A percentile compares a stretch with the other conserved stretches of the same genome.
These are phyloP conservation scores for Lachancea waltii DNA, from an alignment of 805 yeast genomes.

Conservation along the genomic window DNA sequence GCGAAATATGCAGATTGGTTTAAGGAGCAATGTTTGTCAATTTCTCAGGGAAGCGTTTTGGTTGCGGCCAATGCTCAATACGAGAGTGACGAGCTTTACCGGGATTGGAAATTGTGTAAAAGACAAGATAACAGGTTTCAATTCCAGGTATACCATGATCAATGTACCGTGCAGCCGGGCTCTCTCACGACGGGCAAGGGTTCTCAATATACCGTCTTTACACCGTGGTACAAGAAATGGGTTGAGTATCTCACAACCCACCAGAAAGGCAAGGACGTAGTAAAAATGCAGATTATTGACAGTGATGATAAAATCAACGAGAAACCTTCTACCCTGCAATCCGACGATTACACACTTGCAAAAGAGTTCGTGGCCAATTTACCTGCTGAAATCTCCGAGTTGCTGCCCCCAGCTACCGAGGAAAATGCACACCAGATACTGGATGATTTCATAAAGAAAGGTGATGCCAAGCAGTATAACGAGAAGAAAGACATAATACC, in stretches of 20 bases:
- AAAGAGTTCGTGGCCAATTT: conserved; percentile 15
- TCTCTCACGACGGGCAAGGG: conserved; percentile 37
- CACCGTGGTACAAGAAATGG: conserved; percentile 47
- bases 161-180: conserved; percentile 40
- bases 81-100: conserved; percentile 33
- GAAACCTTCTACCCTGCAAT: conserved; percentile 1
- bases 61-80: conserved; percentile 32
- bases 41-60: conserved; percentile 4
- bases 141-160: conserved; percentile 33
- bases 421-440: conserved; percentile 17
- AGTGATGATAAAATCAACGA: conserved; percentile 9
- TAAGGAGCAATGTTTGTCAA: conserved; percentile 12
- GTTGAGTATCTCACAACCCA: conserved; percentile 24
- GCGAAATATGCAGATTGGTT: conserved; percentile 22
- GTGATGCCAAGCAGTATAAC: conserved; percentile 12
- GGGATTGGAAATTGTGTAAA: conserved; percentile 22
- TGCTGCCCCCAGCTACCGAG: conserved; percentile 19
- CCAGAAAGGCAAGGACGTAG: conserved; percentile 7
- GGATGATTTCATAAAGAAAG: conserved; percentile 12
- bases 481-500: conserved; percentile 19
- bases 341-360: conserved; percentile 17
- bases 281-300: conserved; percentile 1
- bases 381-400: conserved; percentile 9
- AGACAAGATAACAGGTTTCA: conserved; percentile 10
- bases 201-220: conserved; percentile 40